A percentile compares a stretch with the other conserved stretches of the same genome.
Conservation (phyloP, 2,329 filamentous ascomycete species). For the Capronia americana region DNA sequence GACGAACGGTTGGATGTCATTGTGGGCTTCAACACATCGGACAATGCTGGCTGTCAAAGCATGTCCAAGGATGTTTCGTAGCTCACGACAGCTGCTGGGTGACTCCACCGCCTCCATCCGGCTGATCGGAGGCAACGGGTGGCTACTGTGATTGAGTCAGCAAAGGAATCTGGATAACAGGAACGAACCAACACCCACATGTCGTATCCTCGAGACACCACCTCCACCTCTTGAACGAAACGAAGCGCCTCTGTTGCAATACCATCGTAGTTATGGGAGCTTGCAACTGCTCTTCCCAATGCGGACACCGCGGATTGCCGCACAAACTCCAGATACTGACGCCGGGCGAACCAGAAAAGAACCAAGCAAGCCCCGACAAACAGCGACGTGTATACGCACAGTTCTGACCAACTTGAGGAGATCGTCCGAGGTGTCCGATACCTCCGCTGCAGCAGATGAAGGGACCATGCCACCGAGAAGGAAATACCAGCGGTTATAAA, state of each 20-base stretch:
- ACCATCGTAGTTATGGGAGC: slow-evolving; percentile 81
- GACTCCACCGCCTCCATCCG: slow-evolving; percentile 85
- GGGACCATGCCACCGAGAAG: slow-evolving; percentile 68
- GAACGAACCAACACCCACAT: slow-evolving; percentile 49
- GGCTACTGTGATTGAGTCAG: slow-evolving; percentile 66
- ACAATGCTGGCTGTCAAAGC: slow-evolving; percentile 74
- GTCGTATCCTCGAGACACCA: slow-evolving; percentile 88
- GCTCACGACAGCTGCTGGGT: slow-evolving; percentile 75
- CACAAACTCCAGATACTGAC: slow-evolving; percentile 81
- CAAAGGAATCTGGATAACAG: background rate
- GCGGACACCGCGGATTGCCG: slow-evolving; percentile 75
- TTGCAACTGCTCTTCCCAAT: slow-evolving; percentile 71
- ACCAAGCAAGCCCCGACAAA: slow-evolving; percentile 24
- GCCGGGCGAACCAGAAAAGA: slow-evolving; percentile 63
- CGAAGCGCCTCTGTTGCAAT: slow-evolving; percentile 76
- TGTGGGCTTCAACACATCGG: slow-evolving; percentile 73
- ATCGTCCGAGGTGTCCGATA: slow-evolving; percentile 52
- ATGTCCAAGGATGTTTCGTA: slow-evolving; percentile 76
- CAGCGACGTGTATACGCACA: slow-evolving; percentile 48
- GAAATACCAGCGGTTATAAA: slow-evolving; percentile 68
- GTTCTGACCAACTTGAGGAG: slow-evolving; percentile 45
- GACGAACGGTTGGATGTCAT: slow-evolving; percentile 72
- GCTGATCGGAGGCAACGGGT: slow-evolving; percentile 88
- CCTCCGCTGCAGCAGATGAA: slow-evolving; percentile 73
- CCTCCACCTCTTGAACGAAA: slow-evolving; percentile 91